A percentile compares a stretch with the other conserved stretches of the same genome.
These are phyloP conservation scores for Candida oleophila DNA, from an alignment of 805 yeast genomes.

Conservation along the genomic window DNA sequence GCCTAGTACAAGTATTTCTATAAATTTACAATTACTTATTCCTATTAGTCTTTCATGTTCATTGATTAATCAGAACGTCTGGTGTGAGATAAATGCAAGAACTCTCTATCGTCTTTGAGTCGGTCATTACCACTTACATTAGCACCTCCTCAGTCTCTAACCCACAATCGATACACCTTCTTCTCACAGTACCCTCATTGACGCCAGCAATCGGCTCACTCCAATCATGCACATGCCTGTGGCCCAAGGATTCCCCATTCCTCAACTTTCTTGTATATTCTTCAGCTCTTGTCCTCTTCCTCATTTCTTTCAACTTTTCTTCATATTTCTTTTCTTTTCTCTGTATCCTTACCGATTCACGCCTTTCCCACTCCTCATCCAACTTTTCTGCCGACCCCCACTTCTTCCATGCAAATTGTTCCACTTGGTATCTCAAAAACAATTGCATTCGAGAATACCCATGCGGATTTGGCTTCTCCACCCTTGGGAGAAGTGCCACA, in stretches of 20 bases:
- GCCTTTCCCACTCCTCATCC: conserved; percentile 87
- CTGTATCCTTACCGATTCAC: conserved; percentile 70
- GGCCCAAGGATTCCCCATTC: conserved; percentile 52
- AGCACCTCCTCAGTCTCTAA: conserved; percentile 77
- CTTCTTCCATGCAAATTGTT: conserved; percentile 85
- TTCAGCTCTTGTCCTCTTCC: conserved; percentile 89
- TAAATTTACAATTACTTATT: too few species aligned
- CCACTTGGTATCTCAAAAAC: conserved; percentile 87
- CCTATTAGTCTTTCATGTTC: too few species aligned
- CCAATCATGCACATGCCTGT: conserved; percentile 76
- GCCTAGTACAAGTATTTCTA: too few species aligned
- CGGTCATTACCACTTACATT: too few species aligned
- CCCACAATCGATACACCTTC: conserved; percentile 80
- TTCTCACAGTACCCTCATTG: conserved; percentile 32
- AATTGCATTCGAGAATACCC: conserved; percentile 92
- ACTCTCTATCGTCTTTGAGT: too few species aligned
- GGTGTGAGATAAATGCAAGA: too few species aligned
- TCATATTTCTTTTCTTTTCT: conserved; percentile 79
- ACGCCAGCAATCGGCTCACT: conserved; percentile 47
- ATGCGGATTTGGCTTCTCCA: conserved; percentile 94
- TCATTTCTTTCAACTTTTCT: conserved; percentile 78
- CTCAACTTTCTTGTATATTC: conserved; percentile 73
- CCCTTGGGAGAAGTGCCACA: conserved; percentile 59
- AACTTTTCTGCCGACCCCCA: conserved; percentile 91
- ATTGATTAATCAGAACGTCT: too few species aligned